Conservation (phyloP, 257 asterid species). For the Nicotiana undulata region DNA sequence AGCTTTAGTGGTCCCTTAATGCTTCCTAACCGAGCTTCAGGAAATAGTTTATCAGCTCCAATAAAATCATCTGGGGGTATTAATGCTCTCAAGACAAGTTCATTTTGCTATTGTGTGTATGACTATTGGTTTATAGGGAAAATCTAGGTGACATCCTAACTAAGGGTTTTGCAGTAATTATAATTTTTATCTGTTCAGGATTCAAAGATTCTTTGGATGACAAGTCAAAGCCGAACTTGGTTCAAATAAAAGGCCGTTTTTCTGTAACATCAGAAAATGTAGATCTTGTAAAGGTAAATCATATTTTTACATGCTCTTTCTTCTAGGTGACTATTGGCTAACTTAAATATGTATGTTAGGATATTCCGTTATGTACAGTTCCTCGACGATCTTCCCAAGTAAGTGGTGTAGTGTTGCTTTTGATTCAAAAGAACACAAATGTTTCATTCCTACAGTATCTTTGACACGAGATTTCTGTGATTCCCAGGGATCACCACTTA, state of each 20-base stretch:
- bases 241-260: constrained; percentile 96
- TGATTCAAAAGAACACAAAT: constrained; percentile 17
- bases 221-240: constrained; percentile 77
- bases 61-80: constrained; percentile 94
- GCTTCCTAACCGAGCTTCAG: constrained; percentile 97
- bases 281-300: constrained; percentile 87
- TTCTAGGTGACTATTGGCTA: constrained; percentile 25
- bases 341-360: constrained; percentile 55
- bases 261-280: constrained; percentile 98
- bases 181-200: constrained; percentile 29
- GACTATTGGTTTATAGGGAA: neutral
- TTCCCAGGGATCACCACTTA: constrained; percentile 74
- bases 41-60: constrained; percentile 98
- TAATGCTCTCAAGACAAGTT: constrained; percentile 11
- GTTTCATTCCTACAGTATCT: constrained; percentile 16
- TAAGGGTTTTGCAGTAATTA: constrained; percentile 3
- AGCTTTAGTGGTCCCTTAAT: constrained; percentile 93
- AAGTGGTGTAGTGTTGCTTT: constrained; percentile 22
- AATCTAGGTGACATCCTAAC: neutral
- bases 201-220: constrained; percentile 82
- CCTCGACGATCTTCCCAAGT: constrained; percentile 79
- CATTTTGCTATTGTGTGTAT: constrained; percentile 6
- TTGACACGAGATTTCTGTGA: constrained; percentile 21
- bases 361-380: constrained; percentile 64
- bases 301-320: constrained; percentile 10